Conservation (phyloP, 805 yeast species). For the Maudiozyma turicensis region DNA sequence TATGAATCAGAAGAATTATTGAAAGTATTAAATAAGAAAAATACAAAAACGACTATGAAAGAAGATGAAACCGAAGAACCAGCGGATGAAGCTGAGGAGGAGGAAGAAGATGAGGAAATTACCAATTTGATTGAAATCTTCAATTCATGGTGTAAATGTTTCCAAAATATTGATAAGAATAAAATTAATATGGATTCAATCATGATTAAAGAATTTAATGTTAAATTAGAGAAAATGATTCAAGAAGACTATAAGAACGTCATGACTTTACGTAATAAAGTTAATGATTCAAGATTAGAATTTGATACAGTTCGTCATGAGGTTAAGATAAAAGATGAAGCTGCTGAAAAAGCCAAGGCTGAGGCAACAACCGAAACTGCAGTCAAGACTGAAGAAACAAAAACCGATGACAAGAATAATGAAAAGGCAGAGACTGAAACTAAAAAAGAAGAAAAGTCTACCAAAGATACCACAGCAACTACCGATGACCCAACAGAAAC, state of each 20-base stretch:
- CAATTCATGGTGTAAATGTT: constrained; percentile 43
- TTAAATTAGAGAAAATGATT: constrained; percentile 42
- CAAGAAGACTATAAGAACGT: constrained; percentile 53
- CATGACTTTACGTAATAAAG: constrained; percentile 51
- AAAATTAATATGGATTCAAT: constrained; percentile 62
- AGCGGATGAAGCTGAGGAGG: constrained; percentile 28
- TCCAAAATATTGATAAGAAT: constrained; percentile 55
- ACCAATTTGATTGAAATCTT: constrained; percentile 35
- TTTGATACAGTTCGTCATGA: constrained; percentile 65
- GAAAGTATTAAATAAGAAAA: constrained; percentile 5
- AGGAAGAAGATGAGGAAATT: constrained; percentile 39
- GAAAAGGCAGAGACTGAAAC: constrained; percentile 33
- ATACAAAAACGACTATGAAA: constrained; percentile 10
- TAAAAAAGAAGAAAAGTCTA: constrained; percentile 8
- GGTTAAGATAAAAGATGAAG: constrained; percentile 29
- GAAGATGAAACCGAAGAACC: constrained; percentile 20
- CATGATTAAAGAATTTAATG: constrained; percentile 50
- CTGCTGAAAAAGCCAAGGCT: constrained; percentile 34
- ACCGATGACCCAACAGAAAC: constrained; percentile 2
- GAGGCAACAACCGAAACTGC: background rate
- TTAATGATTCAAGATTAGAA: constrained; percentile 57
- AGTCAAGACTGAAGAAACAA: constrained; percentile 46
- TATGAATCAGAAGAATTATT: constrained; percentile 40
- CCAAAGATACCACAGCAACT: constrained; percentile 4
- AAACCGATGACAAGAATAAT: constrained; percentile 32